Percentiles rank a stretch among this genome's conserved stretches.
phyloP scores from a whole-genome alignment of 768 basidiomycete species.

The Xerocomus spinulosus region DNA sequence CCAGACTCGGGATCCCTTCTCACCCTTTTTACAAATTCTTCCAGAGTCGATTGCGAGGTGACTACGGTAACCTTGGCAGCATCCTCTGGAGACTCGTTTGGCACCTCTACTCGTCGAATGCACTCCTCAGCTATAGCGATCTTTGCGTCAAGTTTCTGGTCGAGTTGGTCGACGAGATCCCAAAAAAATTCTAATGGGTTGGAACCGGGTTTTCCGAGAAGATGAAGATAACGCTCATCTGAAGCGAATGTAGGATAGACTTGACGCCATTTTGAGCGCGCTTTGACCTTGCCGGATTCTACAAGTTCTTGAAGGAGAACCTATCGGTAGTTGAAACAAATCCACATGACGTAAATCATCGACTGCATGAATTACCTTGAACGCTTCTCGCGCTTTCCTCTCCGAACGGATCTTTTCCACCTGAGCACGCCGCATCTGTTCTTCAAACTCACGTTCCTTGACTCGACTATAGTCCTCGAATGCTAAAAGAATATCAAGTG shows the following conservation, averaged over 20 bases:
- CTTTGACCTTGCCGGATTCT: conserved; percentile 59
- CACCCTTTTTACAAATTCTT: conserved; percentile 57
- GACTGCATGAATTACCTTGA: conserved; percentile 52
- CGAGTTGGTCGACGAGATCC: conserved; percentile 85
- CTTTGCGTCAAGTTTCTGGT: conserved; percentile 79
- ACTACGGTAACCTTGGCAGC: conserved; percentile 36
- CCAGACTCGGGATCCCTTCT: conserved; percentile 51
- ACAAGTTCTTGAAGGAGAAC: conserved; percentile 69
- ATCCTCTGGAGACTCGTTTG: conserved; percentile 30
- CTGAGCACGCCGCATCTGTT: conserved; percentile 71
- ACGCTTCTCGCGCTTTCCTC: conserved; percentile 86
- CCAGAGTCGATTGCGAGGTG: conserved; percentile 56
- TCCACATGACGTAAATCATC: not conserved
- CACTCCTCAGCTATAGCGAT: conserved; percentile 63
- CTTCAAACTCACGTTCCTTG: conserved; percentile 87
- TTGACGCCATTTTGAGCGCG: conserved; percentile 89
- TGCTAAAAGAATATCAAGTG: conserved; percentile 85
- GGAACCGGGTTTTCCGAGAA: conserved; percentile 91
- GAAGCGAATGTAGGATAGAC: conserved; percentile 72
- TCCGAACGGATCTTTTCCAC: conserved; percentile 83
- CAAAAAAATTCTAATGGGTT: conserved; percentile 96
- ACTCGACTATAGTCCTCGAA: conserved; percentile 94
- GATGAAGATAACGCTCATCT: conserved; percentile 78
- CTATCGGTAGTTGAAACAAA: conserved; percentile 34
- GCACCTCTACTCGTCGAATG: conserved; percentile 40